Base-by-base conservation (phyloP, 1,139 yeast genomes). In the Hyphopichia pseudoburtonii region DNA sequence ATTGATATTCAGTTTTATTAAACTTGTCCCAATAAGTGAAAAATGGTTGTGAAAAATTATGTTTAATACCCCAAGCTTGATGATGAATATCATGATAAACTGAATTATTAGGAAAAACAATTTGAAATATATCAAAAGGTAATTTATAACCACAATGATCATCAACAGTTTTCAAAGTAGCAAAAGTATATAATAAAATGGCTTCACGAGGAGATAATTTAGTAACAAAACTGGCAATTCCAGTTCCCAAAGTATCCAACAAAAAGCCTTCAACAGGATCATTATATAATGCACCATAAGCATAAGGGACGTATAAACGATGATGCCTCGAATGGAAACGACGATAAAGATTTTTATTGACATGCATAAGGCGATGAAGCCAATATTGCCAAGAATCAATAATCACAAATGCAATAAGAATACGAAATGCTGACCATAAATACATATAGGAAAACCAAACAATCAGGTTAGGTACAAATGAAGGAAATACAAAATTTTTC, bases 71-170 rank as follows among this genome's bases (percentile, higher is more conserved):
- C 76, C 94, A 92, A 51, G 80, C 80, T 68, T 92, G 98, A 64
- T 92, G 98, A 59, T 92, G 98, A 50, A 92, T 89, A 63, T 92
- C 98, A 57, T 92, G 98, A 61, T 89, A 92, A 28, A 89, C 85
- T 10, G 97, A 87, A 55, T 92, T 90, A 66, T 92, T 92, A 44
- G 97, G 97, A 74, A 92, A 92, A 12, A 90, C 40, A 30, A 80
- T 57, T 66, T 92, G 98, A 70, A 92, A 86, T 24, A 90, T 80
- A 60, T 92, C 98, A 60, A 68, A 86, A 14, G 97, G 98, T 41
- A 92, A 68, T 33, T 89, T 80, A 62, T 90, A 92, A 15, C 98
- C 98, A 62, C 97, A 92, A 62, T 92, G 98, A 61, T 92, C 98
- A 60, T 92, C 98, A 36, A 92, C 96, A 1, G 98, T 92, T 64